Evolutionary conservation across 306 rosid species (phyloP).

Genomic region (Cucurbita maxima): DNA sequence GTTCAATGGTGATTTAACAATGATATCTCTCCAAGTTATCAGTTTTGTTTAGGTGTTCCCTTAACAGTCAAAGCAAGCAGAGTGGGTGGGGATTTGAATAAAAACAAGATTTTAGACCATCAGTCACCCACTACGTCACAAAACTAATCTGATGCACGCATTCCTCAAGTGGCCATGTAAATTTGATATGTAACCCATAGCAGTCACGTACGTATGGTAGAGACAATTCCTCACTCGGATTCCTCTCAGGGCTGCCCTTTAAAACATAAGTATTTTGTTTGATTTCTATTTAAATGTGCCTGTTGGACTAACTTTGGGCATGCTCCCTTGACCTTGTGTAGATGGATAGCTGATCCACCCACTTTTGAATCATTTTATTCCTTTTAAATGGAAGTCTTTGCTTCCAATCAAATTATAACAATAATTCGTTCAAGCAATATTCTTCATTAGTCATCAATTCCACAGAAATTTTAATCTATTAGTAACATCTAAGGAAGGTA

Average conservation of each 20-base stretch:
- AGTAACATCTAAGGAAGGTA: neutral
- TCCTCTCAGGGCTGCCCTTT: neutral
- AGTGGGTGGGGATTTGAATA: neutral
- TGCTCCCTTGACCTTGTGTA: neutral
- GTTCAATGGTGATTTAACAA: neutral
- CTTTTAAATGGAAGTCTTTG: neutral
- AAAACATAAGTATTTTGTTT: neutral
- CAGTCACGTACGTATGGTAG: neutral
- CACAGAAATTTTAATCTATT: neutral
- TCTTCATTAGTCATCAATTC: neutral
- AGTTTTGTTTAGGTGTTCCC: neutral
- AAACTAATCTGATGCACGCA: neutral
- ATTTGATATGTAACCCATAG: neutral
- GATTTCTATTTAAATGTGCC: neutral
- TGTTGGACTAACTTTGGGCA: neutral
- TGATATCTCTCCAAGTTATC: neutral
- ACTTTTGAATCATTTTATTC: neutral
- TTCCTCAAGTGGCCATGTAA: neutral
- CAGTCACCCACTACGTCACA: neutral
- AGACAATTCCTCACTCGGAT: neutral
- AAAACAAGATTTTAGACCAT: neutral
- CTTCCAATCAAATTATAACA: neutral
- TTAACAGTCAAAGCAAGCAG: neutral
- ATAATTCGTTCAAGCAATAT: neutral
- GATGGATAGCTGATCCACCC: neutral